Evolutionary conservation across 164 flowering plant genomes (phyloP).

Genomic region (Magnolia kwangsiensis): DNA sequence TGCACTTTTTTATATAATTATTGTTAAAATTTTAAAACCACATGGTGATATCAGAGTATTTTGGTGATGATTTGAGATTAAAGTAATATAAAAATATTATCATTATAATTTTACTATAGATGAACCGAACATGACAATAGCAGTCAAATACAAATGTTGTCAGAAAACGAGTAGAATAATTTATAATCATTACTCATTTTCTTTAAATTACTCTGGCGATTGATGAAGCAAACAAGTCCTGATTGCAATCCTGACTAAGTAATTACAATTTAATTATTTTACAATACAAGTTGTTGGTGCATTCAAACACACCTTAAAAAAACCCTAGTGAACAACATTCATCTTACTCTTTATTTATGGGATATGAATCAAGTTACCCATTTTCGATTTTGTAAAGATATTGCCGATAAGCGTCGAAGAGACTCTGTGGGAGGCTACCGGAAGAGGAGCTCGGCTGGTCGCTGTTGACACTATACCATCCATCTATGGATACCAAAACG

Average conservation of each 20-base stretch:
- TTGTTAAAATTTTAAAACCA: too few relatives aligned
- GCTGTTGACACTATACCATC: slow-evolving; percentile 35
- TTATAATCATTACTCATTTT: too few relatives aligned
- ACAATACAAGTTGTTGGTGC: background rate
- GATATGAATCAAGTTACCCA: slow-evolving; percentile 24
- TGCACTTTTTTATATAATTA: too few relatives aligned
- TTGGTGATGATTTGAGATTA: too few relatives aligned
- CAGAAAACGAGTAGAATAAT: too few relatives aligned
- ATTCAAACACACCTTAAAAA: background rate
- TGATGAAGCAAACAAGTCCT: background rate
- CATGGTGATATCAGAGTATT: too few relatives aligned
- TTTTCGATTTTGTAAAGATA: slow-evolving; percentile 16
- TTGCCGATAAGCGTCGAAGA: slow-evolving; percentile 43
- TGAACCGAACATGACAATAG: too few relatives aligned
- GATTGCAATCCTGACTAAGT: too few relatives aligned
- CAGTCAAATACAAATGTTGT: too few relatives aligned
- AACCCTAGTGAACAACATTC: background rate
- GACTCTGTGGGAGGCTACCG: slow-evolving; percentile 26
- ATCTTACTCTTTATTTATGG: background rate
- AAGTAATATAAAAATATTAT: too few relatives aligned
- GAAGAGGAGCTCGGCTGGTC: slow-evolving; percentile 39
- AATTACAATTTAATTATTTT: too few relatives aligned
- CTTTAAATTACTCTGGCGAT: background rate
- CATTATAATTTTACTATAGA: too few relatives aligned
- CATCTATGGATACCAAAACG: slow-evolving; percentile 37